Percentiles rank a stretch among this genome's conserved stretches.
Conservation (phyloP, 2,329 filamentous ascomycete species). For the Colletotrichum neosansevieriae region DNA sequence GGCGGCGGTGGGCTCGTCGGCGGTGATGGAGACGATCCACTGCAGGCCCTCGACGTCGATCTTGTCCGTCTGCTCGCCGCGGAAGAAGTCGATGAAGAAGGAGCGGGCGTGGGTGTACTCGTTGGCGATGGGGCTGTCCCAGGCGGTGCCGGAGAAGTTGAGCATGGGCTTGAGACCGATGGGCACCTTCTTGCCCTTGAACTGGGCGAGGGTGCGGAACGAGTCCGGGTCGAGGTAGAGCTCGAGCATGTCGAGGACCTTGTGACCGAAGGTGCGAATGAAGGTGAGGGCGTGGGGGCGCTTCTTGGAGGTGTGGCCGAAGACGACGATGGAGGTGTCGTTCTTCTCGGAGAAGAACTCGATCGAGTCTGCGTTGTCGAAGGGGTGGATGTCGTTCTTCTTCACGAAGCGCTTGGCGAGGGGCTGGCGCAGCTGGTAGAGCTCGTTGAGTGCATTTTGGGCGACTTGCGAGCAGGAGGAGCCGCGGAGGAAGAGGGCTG, state of each 20-base stretch:
- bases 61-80: constrained; percentile 77
- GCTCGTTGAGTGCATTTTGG: constrained; percentile 85
- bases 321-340: constrained; percentile 87
- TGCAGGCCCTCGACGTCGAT: constrained; percentile 96
- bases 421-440: constrained; percentile 86
- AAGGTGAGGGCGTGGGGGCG: constrained; percentile 91
- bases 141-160: constrained; percentile 88
- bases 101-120: constrained; percentile 89
- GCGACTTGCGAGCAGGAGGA: constrained; percentile 85
- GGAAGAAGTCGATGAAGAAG: constrained; percentile 91
- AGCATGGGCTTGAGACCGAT: constrained; percentile 91
- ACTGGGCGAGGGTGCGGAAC: constrained; percentile 77
- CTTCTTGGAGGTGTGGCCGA: constrained; percentile 91
- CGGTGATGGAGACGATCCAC: constrained; percentile 86
- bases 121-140: constrained; percentile 83
- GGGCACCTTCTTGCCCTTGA: constrained; percentile 81
- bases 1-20: constrained; percentile 69
- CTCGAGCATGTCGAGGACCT: constrained; percentile 95
- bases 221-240: constrained; percentile 82
- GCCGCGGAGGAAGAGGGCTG: constrained; percentile 88
- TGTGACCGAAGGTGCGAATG: constrained; percentile 84
- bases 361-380: constrained; percentile 87
- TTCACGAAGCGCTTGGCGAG: constrained; percentile 93
- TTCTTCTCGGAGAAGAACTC: constrained; percentile 99
- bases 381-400: constrained; percentile 96